Conservation (phyloP, 2,329 filamentous ascomycete species). For the Penicillium capsulatum region DNA sequence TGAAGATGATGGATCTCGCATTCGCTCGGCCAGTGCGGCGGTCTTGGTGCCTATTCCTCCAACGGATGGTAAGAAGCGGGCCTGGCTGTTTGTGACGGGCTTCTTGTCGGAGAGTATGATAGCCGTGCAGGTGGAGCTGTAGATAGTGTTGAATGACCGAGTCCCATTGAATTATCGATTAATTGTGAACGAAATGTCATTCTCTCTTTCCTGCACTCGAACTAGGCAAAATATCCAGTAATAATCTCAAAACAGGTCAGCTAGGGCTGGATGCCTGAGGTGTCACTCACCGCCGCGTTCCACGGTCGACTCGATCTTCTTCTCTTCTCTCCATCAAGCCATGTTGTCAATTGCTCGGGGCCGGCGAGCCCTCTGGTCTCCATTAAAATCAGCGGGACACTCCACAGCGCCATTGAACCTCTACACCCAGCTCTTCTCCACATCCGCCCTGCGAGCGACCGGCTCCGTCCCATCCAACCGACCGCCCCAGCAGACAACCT, state of each 20-base stretch:
- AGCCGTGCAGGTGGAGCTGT: slow-evolving; percentile 53
- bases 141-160: slow-evolving; percentile 3
- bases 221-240: no score
- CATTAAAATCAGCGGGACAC: background rate
- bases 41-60: slow-evolving; percentile 54
- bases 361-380: slow-evolving; percentile 5
- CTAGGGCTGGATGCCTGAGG: slow-evolving; percentile 4
- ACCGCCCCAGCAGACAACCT: slow-evolving; percentile 3
- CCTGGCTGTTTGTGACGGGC: slow-evolving; percentile 57
- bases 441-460: slow-evolving; percentile 12
- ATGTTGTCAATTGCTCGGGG: slow-evolving; percentile 14
- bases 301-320: background rate
- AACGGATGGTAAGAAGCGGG: slow-evolving; percentile 44
- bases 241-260: no score
- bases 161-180: no score
- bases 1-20: slow-evolving; percentile 52
- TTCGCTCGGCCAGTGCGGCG: slow-evolving; percentile 51
- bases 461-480: slow-evolving; percentile 9
- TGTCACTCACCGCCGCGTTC: background rate
- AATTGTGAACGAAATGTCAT: no score
- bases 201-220: no score
- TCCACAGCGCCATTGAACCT: background rate
- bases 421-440: slow-evolving; percentile 15
- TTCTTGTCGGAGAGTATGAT: slow-evolving; percentile 50
- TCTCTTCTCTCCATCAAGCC: background rate